phyloP scores from a whole-genome alignment of 177 flowering plant genomes.

The Vitis hybrid region DNA sequence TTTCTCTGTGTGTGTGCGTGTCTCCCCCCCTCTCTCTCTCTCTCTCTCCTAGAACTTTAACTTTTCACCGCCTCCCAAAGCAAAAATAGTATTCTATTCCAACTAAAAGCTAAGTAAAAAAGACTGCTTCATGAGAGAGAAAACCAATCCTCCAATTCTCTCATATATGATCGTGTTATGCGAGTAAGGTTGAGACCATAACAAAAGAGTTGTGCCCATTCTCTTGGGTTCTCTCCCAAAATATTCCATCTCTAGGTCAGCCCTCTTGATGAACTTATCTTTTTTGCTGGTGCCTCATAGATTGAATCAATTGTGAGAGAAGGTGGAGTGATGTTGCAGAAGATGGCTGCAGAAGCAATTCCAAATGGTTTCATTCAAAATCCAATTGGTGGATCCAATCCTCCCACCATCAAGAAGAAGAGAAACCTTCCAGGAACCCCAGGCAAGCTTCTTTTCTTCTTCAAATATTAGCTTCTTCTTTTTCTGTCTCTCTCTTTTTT shows the following conservation, averaged over 20 bases:
- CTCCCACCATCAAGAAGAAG: constrained; percentile 69
- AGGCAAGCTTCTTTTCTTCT: constrained; percentile 39
- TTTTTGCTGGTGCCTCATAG: not conserved
- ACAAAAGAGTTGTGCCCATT: constrained; percentile 6
- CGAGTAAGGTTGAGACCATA: constrained; percentile 7
- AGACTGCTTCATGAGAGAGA: constrained; percentile 20
- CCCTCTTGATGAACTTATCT: not conserved
- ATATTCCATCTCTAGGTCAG: not conserved
- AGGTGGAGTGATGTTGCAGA: constrained; percentile 17
- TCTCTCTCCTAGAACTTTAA: constrained; percentile 34
- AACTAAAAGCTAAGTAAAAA: constrained; percentile 32
- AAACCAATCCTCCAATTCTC: constrained; percentile 7
- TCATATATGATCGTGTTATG: constrained; percentile 12
- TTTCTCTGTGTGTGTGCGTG: no score
- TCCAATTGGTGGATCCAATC: constrained; percentile 45
- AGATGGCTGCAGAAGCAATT: constrained; percentile 50
- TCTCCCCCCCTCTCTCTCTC: not conserved
- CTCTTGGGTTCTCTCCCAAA: constrained; percentile 14
- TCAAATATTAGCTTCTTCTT: not conserved
- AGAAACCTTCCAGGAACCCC: constrained; percentile 95
- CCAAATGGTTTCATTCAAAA: constrained; percentile 45
- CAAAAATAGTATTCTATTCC: constrained; percentile 23
- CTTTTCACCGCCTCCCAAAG: constrained; percentile 67
- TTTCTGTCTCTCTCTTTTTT: no score
- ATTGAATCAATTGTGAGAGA: constrained; percentile 5